Conservation (phyloP, 768 basidiomycete species). For the Naganishia onofrii region DNA sequence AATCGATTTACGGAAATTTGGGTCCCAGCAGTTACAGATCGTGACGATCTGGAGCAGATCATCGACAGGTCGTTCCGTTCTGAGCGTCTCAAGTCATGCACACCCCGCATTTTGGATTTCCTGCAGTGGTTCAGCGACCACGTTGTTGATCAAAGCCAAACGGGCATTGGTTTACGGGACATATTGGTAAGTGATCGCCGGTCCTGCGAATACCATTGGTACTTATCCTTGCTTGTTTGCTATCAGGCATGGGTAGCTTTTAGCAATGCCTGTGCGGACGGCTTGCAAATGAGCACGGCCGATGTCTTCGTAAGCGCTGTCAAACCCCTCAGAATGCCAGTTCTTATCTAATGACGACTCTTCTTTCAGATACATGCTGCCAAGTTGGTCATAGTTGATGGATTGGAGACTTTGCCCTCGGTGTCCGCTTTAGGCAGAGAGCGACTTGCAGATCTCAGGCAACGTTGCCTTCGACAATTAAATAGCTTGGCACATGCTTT, state of each 20-base stretch:
- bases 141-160: conserved; percentile 59
- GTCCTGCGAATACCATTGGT: background rate
- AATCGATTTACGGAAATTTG: conserved; percentile 99
- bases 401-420: conserved; percentile 74
- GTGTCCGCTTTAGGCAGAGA: conserved; percentile 63
- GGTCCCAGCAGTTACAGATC: conserved; percentile 80
- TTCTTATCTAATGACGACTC: conserved; percentile 28
- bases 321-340: background rate
- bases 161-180: conserved; percentile 76
- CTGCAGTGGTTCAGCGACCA: conserved; percentile 70
- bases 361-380: conserved; percentile 77
- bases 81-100: conserved; percentile 60
- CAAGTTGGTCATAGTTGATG: conserved; percentile 87
- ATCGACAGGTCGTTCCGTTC: conserved; percentile 67
- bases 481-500: conserved; percentile 55
- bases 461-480: conserved; percentile 61
- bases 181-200: conserved; percentile 64
- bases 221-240: conserved; percentile 24
- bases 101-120: conserved; percentile 68
- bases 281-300: conserved; percentile 51
- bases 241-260: conserved; percentile 88
- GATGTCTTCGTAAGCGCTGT: conserved; percentile 67
- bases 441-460: conserved; percentile 63
- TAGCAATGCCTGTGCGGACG: conserved; percentile 62
- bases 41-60: conserved; percentile 73